phyloP scores from a whole-genome alignment of 2,329 filamentous ascomycete species.

The Monosporascus cannonballus region DNA sequence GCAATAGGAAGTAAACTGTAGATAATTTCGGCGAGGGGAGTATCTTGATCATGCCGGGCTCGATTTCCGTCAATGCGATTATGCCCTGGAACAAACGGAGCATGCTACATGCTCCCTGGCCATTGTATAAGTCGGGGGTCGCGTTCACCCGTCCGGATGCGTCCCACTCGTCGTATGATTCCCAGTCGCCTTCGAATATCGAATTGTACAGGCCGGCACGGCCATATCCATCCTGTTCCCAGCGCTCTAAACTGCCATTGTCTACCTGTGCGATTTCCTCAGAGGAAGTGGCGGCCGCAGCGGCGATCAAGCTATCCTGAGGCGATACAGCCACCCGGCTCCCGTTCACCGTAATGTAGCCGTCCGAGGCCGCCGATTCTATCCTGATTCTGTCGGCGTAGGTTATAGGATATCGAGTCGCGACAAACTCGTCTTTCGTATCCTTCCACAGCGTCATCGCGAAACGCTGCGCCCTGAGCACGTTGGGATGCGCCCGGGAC shows the following conservation, averaged over 20 bases:
- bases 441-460: constrained; percentile 62
- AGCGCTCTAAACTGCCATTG: constrained; percentile 64
- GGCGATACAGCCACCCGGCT: constrained; percentile 17
- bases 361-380: constrained; percentile 43
- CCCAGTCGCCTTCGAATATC: constrained; percentile 49
- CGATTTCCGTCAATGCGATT: constrained; percentile 45
- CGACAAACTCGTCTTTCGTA: constrained; percentile 48
- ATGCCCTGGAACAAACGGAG: constrained; percentile 56
- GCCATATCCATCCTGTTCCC: constrained; percentile 64
- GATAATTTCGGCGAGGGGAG: constrained; percentile 42
- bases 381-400: constrained; percentile 67
- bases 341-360: constrained; percentile 25
- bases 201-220: constrained; percentile 49
- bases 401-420: constrained; percentile 55
- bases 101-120: constrained; percentile 50
- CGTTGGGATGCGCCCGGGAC: constrained; percentile 59
- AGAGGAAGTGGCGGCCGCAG: constrained; percentile 31
- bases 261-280: constrained; percentile 61
- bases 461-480: constrained; percentile 59
- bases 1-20: constrained; percentile 41
- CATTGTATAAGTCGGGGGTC: constrained; percentile 52
- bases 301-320: constrained; percentile 24
- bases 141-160: constrained; percentile 46
- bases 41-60: constrained; percentile 40
- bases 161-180: constrained; percentile 51